These are phyloP conservation scores for Lanmaoa rubissima DNA, from an alignment of 768 basidiomycete species.

Conservation along the genomic window DNA sequence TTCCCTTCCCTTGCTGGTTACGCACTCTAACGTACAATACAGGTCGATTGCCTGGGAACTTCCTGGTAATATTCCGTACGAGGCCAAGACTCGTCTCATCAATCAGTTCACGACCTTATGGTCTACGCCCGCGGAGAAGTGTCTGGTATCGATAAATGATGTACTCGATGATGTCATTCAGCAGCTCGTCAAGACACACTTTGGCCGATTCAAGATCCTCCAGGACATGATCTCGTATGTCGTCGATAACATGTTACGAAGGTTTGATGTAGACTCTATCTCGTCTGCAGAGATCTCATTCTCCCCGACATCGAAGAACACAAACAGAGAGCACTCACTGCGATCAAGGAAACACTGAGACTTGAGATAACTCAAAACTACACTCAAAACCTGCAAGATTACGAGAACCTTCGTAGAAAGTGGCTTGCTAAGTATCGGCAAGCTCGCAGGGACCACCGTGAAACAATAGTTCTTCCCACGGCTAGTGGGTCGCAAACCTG, in stretches of 20 bases:
- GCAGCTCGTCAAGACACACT: constrained; percentile 33
- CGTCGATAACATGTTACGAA: neutral
- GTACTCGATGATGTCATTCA: constrained; percentile 32
- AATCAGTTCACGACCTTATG: constrained; percentile 35
- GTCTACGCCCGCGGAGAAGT: constrained; percentile 34
- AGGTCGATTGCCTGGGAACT: constrained; percentile 46
- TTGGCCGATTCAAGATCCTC: constrained; percentile 40
- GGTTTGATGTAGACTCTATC: neutral
- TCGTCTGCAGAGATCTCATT: constrained; percentile 27
- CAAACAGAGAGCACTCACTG: constrained; percentile 19
- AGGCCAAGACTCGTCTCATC: constrained; percentile 40
- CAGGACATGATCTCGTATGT: constrained; percentile 37
- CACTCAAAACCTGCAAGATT: constrained; percentile 36
- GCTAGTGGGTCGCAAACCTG: too few species aligned
- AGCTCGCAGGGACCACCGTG: constrained; percentile 3
- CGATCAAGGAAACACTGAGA: constrained; percentile 34
- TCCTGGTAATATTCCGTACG: constrained; percentile 40
- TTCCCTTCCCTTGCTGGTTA: neutral
- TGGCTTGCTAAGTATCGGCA: constrained; percentile 29
- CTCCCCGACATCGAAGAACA: constrained; percentile 28
- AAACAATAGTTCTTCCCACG: too few species aligned
- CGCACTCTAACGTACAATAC: neutral
- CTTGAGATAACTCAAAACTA: constrained; percentile 41
- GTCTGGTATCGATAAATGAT: constrained; percentile 34
- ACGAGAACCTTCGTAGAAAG: constrained; percentile 11